phyloP scores from a whole-genome alignment of 2,329 filamentous ascomycete species.

The Trichoderma lentiforme region DNA sequence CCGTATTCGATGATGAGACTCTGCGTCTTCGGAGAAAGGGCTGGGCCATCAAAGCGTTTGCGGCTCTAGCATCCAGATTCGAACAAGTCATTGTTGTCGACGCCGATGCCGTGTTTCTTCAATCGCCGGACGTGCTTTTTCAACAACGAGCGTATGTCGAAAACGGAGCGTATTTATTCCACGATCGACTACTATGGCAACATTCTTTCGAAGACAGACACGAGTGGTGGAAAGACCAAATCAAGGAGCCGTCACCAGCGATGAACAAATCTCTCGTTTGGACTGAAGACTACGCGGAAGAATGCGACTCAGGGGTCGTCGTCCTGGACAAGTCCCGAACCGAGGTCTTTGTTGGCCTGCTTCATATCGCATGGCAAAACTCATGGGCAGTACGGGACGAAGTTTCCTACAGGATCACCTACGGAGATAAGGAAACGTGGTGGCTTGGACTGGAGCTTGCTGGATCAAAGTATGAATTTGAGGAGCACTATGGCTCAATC shows the following conservation, averaged over 20 bases:
- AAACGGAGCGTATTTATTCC: constrained; percentile 38
- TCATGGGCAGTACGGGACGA: constrained; percentile 37
- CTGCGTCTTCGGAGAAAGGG: constrained; percentile 30
- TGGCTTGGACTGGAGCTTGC: constrained; percentile 44
- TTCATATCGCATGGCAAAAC: constrained; percentile 47
- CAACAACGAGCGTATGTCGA: constrained; percentile 30
- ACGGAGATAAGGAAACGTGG: constrained; percentile 47
- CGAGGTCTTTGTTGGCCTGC: constrained; percentile 36
- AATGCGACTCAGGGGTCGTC: constrained; percentile 42
- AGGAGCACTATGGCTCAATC: constrained; percentile 40
- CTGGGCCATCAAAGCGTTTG: constrained; percentile 43
- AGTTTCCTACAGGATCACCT: constrained; percentile 39
- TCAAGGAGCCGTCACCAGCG: constrained; percentile 34
- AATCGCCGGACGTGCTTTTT: constrained; percentile 34
- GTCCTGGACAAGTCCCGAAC: constrained; percentile 40
- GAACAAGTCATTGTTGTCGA: constrained; percentile 39
- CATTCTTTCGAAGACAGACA: constrained; percentile 33
- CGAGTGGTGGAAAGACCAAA: constrained; percentile 37
- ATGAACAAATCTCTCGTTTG: constrained; percentile 37
- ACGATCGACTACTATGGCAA: constrained; percentile 41
- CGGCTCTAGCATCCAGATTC: constrained; percentile 35
- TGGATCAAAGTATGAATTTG: constrained; percentile 38
- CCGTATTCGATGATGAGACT: constrained; percentile 33
- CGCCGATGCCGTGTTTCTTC: constrained; percentile 39
- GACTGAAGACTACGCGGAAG: constrained; percentile 40